Base-by-base conservation (phyloP, 768 basidiomycete genomes). In the Suillus variegatus region DNA sequence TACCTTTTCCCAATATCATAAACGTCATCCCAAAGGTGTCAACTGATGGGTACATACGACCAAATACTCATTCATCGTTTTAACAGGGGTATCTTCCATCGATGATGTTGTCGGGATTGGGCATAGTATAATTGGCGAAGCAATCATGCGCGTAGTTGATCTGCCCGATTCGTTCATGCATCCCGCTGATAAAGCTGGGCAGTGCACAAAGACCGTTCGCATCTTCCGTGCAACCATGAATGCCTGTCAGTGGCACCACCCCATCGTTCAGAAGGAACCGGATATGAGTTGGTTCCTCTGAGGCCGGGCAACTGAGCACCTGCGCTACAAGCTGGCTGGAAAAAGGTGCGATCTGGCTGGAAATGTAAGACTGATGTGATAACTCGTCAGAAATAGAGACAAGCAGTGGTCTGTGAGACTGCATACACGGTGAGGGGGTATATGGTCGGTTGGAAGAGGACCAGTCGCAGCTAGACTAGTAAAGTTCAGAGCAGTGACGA, bases 261-360 rank as follows among this genome's bases (percentile, higher is more conserved):
- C 76, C 84, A 68, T 86, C 85, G 70, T 86, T 86, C 36, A 84
- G 74, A 55, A 84, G 76, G 73, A 81, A 78, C 20, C 84, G 74
- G 63, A 84, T 79, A 61, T 79, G 71, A 13, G 76, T 73, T 6
- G 73, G 68, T 2, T 72, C 64, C 49, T 67, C 60, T 8, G 64
- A 61, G 55, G 70, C 74, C 36, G 76, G 73, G 69, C 82, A 85
- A 13, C 76, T 73, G 43, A 84, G 70, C 7, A 85, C 77, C 66
- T 85, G 84, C 36, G 79, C 77, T 35, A 82, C 80, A 44, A 85
- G 73, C 69, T 84, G 82, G 22, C 82, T 74, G 1, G 81, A 81
- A 70, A 85, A 85, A 2, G 84, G 83, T 9, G 78, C 76, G 66
- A 83, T 76, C 66, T 81, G 77, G 43, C 79, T 81, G 2, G 77